Evolutionary conservation across 2,329 filamentous ascomycete genomes (phyloP).

Genomic region (Fusarium nanum): DNA sequence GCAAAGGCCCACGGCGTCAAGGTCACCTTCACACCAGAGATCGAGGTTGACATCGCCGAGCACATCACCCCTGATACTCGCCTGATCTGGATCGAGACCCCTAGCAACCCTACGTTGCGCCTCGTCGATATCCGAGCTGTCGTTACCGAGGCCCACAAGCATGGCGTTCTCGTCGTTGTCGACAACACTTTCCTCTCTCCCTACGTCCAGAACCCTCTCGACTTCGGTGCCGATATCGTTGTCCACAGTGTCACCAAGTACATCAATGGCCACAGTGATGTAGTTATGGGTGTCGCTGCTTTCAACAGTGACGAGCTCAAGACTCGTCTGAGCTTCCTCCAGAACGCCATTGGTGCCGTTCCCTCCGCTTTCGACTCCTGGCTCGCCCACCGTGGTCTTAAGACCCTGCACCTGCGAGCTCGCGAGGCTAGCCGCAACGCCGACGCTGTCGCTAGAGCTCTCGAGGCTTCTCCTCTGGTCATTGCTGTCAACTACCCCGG

Average conservation of each 20-base stretch:
- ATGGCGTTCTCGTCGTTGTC: constrained; percentile 94
- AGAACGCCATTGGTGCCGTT: constrained; percentile 96
- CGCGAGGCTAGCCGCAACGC: constrained; percentile 88
- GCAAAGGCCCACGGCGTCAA: constrained; percentile 92
- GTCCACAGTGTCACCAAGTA: constrained; percentile 99
- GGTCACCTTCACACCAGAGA: constrained; percentile 93
- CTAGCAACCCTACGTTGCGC: constrained; percentile 92
- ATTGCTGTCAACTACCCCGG: constrained; percentile 96
- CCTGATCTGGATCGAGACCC: constrained; percentile 94
- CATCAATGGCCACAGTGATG: constrained; percentile 97
- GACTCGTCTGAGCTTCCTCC: constrained; percentile 85
- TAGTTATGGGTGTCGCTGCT: constrained; percentile 96
- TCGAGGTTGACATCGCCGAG: constrained; percentile 86
- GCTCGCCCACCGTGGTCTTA: constrained; percentile 96
- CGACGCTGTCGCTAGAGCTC: constrained; percentile 76
- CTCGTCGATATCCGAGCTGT: constrained; percentile 94
- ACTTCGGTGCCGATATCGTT: constrained; percentile 95
- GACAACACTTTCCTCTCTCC: constrained; percentile 99
- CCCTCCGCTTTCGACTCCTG: constrained; percentile 96
- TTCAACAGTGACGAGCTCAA: constrained; percentile 89
- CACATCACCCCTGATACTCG: constrained; percentile 91
- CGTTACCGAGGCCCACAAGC: constrained; percentile 82
- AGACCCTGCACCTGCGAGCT: constrained; percentile 94
- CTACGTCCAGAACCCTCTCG: constrained; percentile 95
- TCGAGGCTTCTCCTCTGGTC: constrained; percentile 84